Conservation (phyloP, 2,329 filamentous ascomycete species). For the Alternaria longipes region DNA sequence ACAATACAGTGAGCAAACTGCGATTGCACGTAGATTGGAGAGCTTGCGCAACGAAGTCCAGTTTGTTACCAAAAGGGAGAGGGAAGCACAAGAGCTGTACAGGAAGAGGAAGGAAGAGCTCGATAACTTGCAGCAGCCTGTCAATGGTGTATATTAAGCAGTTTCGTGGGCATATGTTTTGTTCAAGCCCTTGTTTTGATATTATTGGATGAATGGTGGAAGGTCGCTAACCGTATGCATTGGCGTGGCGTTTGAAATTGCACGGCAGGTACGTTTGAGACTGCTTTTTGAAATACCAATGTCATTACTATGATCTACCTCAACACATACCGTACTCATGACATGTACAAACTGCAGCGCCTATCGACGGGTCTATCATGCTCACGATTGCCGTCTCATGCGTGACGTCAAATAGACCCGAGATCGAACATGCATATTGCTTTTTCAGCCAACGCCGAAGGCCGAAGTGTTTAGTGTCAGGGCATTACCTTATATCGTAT, state of each 20-base stretch:
- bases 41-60: conserved; percentile 82
- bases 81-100: conserved; percentile 90
- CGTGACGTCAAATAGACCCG: not conserved
- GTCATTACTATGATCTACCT: conserved; percentile 2
- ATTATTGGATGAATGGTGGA: not conserved
- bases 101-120: conserved; percentile 80
- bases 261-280: conserved; percentile 8
- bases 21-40: conserved; percentile 75
- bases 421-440: not conserved
- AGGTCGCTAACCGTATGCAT: conserved; percentile 11
- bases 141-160: conserved; percentile 50
- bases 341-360: not conserved
- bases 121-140: conserved; percentile 61
- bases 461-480: not conserved
- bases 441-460: not conserved
- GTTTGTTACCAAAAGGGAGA: conserved; percentile 80
- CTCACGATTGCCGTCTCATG: not conserved
- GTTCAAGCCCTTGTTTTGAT: not conserved
- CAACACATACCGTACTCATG: not conserved
- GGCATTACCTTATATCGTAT: not conserved
- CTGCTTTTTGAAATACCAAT: conserved; percentile 2
- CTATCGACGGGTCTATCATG: not conserved
- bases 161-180: not conserved
- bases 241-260: conserved; percentile 18
- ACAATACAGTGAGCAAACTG: conserved; percentile 80